Evolutionary conservation across 1,284 basidiomycete species (phyloP).

Genomic region (Prillingera fragicola): DNA sequence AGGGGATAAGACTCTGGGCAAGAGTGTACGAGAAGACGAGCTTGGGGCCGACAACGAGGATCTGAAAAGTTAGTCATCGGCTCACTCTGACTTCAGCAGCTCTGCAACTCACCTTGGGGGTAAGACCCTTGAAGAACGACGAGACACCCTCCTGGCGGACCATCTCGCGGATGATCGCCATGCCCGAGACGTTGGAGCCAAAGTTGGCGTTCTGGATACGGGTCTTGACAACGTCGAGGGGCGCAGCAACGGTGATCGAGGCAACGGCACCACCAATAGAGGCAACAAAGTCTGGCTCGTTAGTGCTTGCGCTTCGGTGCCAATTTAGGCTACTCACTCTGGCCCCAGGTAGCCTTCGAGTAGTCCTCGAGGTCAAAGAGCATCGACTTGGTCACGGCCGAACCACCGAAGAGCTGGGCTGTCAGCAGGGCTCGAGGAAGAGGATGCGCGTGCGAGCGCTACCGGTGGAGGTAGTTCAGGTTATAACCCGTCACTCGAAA

Average conservation of each 20-base stretch:
- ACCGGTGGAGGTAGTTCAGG: no score
- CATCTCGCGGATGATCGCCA: conserved; percentile 79
- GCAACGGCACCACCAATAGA: conserved; percentile 91
- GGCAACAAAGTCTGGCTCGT: conserved; percentile 67
- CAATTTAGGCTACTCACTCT: conserved; percentile 60
- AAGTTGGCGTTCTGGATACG: conserved; percentile 98
- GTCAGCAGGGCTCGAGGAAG: no score
- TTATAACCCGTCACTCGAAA: no score
- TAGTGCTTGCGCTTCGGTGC: conserved; percentile 1
- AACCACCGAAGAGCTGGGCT: conserved; percentile 86
- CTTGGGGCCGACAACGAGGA: conserved; percentile 95
- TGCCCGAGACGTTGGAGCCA: conserved; percentile 77
- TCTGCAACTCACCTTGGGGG: conserved; percentile 72
- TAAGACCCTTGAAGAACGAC: conserved; percentile 97
- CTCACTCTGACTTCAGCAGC: no score
- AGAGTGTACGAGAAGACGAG: conserved; percentile 97
- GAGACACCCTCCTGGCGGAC: conserved; percentile 74
- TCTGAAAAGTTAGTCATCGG: no score
- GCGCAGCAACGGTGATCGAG: conserved; percentile 92
- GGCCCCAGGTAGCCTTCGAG: conserved; percentile 85
- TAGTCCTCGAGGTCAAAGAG: conserved; percentile 83
- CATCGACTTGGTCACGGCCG: conserved; percentile 90
- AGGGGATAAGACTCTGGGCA: conserved; percentile 90
- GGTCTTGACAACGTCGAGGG: conserved; percentile 93
- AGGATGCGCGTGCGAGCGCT: no score